Base-by-base conservation (phyloP, 371 early-diverging fungal species). In the Mortierella sp. region DNA sequence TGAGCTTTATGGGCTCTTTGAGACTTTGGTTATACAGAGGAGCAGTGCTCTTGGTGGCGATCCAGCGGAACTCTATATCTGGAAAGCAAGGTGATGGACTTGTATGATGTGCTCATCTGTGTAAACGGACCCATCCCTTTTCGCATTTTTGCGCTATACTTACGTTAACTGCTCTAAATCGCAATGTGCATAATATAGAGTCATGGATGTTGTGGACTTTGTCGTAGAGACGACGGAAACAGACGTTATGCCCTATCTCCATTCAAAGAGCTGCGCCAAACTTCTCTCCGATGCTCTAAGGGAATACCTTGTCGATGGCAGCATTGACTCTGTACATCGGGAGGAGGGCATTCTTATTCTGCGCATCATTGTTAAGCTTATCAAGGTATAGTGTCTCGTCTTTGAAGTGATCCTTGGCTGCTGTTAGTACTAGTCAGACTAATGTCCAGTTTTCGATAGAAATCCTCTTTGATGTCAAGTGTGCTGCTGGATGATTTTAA, bases 401-500 rank as follows among this genome's bases (percentile, higher is more conserved):
- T 2, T 34, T 14, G 37, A n/a, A n/a, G n/a, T n/a, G n/a, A n/a
- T n/a, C n/a, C n/a, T n/a, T n/a, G n/a, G n/a, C n/a, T n/a, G n/a
- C n/a, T n/a, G n/a, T n/a, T n/a, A n/a, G n/a, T n/a, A n/a, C n/a
- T n/a, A n/a, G n/a, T n/a, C n/a, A n/a, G n/a, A n/a, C n/a, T n/a
- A n/a, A n/a, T n/a, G n/a, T n/a, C n/a, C n/a, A n/a, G n/a, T n/a
- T n/a, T n/a, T n/a, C n/a, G n/a, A n/a, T 60, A 75, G 70, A 76
- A 76, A 58, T 76, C 78, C 2, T 76, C 78, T 0, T 46, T 76
- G 43, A 64, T 78, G 53, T 82, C 79, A 15, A 71, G 64, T 26
- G 81, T 80, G 23, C 64, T 85, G 26, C 71, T 81, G 63, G 83
- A 85, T 31, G 80, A 80, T 23, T 81, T 85, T 58, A 76, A 78